Evolutionary conservation across 441 rosid species (phyloP).

Genomic region (Omphalea diandra): DNA sequence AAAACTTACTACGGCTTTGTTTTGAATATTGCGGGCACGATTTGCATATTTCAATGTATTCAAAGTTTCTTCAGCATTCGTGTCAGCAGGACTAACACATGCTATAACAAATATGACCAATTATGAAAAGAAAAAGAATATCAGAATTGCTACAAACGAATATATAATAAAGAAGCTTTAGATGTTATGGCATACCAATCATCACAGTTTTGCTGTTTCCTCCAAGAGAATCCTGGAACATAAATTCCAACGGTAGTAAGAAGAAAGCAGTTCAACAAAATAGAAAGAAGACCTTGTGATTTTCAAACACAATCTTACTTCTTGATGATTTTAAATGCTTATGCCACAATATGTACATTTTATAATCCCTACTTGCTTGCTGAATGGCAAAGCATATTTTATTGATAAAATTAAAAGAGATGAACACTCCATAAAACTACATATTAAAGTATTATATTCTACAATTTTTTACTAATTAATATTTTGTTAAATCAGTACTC

Average conservation of each 20-base stretch:
- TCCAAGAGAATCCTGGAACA: conserved; percentile 84
- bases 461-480: no score
- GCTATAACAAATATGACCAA: conserved; percentile 39
- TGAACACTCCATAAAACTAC: neutral
- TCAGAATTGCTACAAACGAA: conserved; percentile 1
- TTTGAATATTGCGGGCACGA: conserved; percentile 96
- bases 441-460: no score
- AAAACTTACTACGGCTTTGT: conserved; percentile 83
- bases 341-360: no score
- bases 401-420: no score
- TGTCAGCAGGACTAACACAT: conserved; percentile 99
- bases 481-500: no score
- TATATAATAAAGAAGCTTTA: neutral
- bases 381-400: no score
- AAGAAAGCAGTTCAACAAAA: neutral
- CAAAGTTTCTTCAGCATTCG: conserved; percentile 93
- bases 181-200: conserved; percentile 76
- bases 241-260: conserved; percentile 14
- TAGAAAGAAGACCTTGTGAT: neutral
- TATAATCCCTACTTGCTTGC: no score
- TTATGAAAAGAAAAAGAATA: neutral
- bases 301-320: neutral
- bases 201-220: conserved; percentile 98
- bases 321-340: neutral
- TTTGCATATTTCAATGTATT: conserved; percentile 95